Evolutionary conservation across 2,329 filamentous ascomycete genomes (phyloP).

Genomic region (Aspergillus felis): DNA sequence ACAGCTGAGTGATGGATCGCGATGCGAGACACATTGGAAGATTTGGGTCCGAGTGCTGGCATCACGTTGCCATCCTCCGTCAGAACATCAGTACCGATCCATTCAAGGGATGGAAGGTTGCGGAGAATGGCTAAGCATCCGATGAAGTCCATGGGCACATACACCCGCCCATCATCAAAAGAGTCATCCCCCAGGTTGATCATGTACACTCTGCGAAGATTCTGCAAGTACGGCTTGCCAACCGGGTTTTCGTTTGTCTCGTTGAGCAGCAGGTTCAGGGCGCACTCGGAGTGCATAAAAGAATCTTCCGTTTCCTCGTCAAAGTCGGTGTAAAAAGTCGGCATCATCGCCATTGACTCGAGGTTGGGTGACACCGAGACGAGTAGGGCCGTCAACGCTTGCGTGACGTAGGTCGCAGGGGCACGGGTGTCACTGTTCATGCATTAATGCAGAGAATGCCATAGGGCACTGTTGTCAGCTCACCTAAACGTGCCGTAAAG

Average conservation of each 20-base stretch:
- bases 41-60: neutral
- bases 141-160: conserved; percentile 9
- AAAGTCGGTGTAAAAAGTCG: neutral
- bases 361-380: conserved; percentile 19
- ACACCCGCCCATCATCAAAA: conserved; percentile 5
- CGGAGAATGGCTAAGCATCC: conserved; percentile 8
- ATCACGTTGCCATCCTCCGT: neutral
- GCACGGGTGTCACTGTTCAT: neutral
- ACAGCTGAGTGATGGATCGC: conserved; percentile 12
- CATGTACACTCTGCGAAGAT: conserved; percentile 13
- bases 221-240: conserved; percentile 9
- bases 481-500: too few species aligned
- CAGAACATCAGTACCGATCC: conserved; percentile 11
- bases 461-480: too few species aligned
- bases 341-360: conserved; percentile 10
- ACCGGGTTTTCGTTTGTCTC: neutral
- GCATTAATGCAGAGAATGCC: neutral
- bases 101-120: conserved; percentile 18
- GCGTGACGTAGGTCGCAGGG: conserved; percentile 7
- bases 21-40: conserved; percentile 15
- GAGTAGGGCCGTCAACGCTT: conserved; percentile 17
- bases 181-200: neutral
- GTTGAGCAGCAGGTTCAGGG: too few species aligned
- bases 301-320: too few species aligned
- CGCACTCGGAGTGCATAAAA: too few species aligned